Base-by-base conservation (phyloP, 2,329 filamentous ascomycete genomes). In the Talaromyces sp. region DNA sequence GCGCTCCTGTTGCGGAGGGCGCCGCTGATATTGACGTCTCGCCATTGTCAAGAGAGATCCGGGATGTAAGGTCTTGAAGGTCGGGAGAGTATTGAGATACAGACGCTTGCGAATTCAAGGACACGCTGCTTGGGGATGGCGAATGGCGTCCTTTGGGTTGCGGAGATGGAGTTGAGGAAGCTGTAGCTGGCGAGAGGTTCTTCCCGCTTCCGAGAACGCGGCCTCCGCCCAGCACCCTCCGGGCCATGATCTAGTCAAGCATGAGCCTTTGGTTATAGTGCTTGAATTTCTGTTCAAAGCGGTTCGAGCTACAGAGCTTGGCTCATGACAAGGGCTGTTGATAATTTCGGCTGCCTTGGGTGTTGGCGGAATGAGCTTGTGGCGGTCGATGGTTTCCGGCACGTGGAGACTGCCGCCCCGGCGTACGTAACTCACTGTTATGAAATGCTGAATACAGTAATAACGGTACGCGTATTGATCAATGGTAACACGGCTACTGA, bases 141-240 rank as follows among this genome's bases (percentile, higher is more conserved):
- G 87, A 88, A 58, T 88, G 79, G 67, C 75, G 75, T 66, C 76
- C 75, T 63, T 78, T 77, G 67, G 74, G 73, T 64, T 78, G 76
- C 71, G 79, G 76, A 69, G 77, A 73, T 62, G 77, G 73, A 64
- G 80, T 77, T 69, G 81, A 77, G 66, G 79, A 75, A 68, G 85
- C 82, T 73, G 79, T 75, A 68, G 85, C 82, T 73, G 92, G 90
- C 71, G 89, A 90, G 73, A 97, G 87, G 73, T 90, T 88, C 79
- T 90, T 92, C 73, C 92, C 92, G 81, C 86, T 96, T 73, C 94
- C 94, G 73, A 97, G 83, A 74, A 97, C 89, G 81, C 94, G 89
- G 77, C 94, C 94, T 80, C 94, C 93, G 79, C 94, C 94, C 78
- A 97, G 86, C 83, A 90, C 93, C 83, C 91, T 88, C 78, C 86